Evolutionary conservation across 352 stramenopile genomes (phyloP).

Genomic region (Phytophthora sp.): DNA sequence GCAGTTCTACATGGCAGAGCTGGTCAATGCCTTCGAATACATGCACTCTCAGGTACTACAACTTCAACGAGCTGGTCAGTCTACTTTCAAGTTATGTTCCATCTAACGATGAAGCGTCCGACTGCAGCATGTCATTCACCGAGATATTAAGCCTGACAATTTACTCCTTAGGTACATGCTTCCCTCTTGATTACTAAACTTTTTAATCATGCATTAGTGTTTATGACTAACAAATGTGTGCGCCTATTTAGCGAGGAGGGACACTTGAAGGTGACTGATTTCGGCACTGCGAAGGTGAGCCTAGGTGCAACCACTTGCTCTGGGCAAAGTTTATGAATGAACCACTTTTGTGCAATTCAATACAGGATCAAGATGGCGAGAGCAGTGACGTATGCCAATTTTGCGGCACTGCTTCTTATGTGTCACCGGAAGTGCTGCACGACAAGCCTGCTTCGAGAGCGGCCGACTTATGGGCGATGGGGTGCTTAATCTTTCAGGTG

Average conservation of each 20-base stretch:
- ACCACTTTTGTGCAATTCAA: too few species aligned
- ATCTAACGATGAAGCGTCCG: conserved; percentile 8
- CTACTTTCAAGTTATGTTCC: background rate
- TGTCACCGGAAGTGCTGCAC: conserved; percentile 91
- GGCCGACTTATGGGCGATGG: conserved; percentile 92
- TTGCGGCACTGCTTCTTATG: conserved; percentile 91
- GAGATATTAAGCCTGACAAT: conserved; percentile 96
- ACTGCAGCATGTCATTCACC: conserved; percentile 93
- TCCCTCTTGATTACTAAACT: background rate
- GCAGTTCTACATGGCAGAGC: conserved; percentile 93
- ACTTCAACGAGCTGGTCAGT: background rate
- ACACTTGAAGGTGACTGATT: conserved; percentile 92
- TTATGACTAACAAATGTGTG: background rate
- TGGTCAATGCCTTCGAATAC: conserved; percentile 94
- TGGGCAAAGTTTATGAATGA: too few species aligned
- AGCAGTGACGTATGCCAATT: conserved; percentile 71
- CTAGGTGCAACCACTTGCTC: too few species aligned
- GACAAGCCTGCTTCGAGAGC: conserved; percentile 78
- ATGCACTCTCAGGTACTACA: conserved; percentile 88
- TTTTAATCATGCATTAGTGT: too few species aligned
- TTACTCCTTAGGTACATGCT: conserved; percentile 77
- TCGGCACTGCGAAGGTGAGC: conserved; percentile 86
- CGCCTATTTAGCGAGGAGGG: conserved; percentile 59
- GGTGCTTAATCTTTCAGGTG: conserved; percentile 90
- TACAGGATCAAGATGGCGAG: conserved; percentile 76